These are phyloP conservation scores for Saturnispora quitensis DNA, from an alignment of 805 yeast genomes.

Conservation along the genomic window DNA sequence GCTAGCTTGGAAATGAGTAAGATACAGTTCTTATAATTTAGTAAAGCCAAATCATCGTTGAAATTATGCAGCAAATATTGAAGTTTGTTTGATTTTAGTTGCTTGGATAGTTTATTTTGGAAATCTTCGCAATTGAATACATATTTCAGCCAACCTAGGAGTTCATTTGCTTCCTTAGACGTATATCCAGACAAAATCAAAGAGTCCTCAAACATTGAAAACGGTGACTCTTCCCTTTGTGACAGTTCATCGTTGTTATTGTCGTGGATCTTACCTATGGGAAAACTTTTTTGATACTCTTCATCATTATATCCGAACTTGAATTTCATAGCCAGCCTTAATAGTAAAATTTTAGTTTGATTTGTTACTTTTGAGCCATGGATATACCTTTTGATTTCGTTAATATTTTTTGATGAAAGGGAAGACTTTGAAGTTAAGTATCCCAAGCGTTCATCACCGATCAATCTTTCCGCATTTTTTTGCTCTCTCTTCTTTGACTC, in stretches of 20 bases:
- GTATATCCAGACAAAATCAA: conserved; percentile 1
- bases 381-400: conserved; percentile 26
- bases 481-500: conserved; percentile 28
- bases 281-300: neutral
- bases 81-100: conserved; percentile 13
- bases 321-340: conserved; percentile 14
- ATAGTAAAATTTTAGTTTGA: conserved; percentile 14
- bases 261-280: neutral
- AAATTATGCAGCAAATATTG: conserved; percentile 18
- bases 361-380: conserved; percentile 26
- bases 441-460: conserved; percentile 27
- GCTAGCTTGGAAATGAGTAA: conserved; percentile 12
- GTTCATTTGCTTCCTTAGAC: conserved; percentile 3
- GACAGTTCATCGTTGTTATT: neutral
- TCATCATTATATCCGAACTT: conserved; percentile 1
- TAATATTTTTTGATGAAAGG: conserved; percentile 23
- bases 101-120: conserved; percentile 17
- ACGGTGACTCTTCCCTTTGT: neutral
- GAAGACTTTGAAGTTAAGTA: conserved; percentile 22
- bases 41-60: conserved; percentile 20
- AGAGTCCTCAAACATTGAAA: neutral
- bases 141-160: conserved; percentile 20
- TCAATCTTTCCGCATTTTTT: conserved; percentile 23
- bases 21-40: conserved; percentile 15
- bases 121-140: conserved; percentile 17